These are phyloP conservation scores for Zizania latifolia DNA, from an alignment of 176 grass and related monocot species.

Conservation along the genomic window DNA sequence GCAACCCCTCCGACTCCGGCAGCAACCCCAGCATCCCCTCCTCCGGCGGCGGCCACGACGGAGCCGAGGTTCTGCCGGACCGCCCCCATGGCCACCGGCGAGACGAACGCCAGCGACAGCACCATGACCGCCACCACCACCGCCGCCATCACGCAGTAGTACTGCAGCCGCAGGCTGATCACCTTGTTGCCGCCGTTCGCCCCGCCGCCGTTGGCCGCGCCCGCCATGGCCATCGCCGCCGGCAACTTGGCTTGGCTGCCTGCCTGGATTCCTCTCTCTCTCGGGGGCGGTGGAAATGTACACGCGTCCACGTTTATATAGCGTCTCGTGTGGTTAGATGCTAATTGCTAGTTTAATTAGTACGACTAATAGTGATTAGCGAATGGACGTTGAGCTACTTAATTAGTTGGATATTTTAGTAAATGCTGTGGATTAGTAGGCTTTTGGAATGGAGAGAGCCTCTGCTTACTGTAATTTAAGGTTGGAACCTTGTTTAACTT, in stretches of 20 bases:
- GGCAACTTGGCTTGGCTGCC: no score
- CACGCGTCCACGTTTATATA: neutral
- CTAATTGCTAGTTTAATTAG: neutral
- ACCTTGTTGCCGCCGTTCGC: constrained; percentile 9
- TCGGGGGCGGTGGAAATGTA: neutral
- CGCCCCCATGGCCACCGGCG: constrained; percentile 36
- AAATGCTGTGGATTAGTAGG: neutral
- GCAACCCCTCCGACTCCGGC: neutral
- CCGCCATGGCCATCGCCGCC: constrained; percentile 32
- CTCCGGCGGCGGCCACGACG: neutral
- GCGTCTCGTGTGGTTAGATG: neutral
- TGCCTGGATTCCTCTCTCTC: neutral
- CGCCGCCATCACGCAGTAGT: constrained; percentile 48
- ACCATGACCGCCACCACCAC: constrained; percentile 34
- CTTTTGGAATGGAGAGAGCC: neutral
- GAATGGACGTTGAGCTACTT: neutral
- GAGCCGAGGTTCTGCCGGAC: constrained; percentile 40
- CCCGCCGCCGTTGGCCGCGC: constrained; percentile 18
- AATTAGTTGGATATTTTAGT: neutral
- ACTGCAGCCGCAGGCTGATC: constrained; percentile 49
- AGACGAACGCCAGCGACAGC: constrained; percentile 38
- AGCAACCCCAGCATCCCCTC: neutral
- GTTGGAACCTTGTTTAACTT: neutral
- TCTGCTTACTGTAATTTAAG: no score
- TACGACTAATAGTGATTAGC: neutral